Evolutionary conservation across 2,329 filamentous ascomycete species (phyloP), one percentile per base, ranked within the genome.

Genomic region (Blastomyces gilchristii): DNA sequence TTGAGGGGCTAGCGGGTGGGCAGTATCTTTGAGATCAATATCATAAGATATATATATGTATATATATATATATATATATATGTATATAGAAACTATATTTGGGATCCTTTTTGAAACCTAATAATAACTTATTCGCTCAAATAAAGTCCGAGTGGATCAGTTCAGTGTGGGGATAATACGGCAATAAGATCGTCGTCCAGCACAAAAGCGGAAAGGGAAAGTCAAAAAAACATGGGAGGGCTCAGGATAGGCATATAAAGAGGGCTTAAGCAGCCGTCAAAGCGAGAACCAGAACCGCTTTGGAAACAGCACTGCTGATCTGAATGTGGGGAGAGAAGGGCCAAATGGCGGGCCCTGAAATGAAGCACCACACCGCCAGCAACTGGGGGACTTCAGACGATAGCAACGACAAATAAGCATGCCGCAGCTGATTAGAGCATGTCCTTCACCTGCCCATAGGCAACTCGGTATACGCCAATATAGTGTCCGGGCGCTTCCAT

Each of bases 401-500:
- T 25, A n/a, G 54, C 12, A n/a, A 34, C 16, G 37, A 34, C 54
- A 57, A 57, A 57, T n/a, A 34, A 37, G 52, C 52, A 54, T 54
- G 52, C 28, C 52, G 52, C 31, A 54, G 52, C 52, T 34, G 52
- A 54, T 54, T 28, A 50, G 22, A 54, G 52, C 18, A n/a, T 18
- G 7, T 11, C 52, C 16, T 54, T 54, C 52, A 54, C 14, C 34
- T 37, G 52, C 28, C 34, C 52, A 37, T 28, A 54, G 28, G 3
- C 28, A 28, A 54, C 52, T 54, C 52, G 14, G 28, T 54, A 54
- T n/a, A 57, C 31, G 41, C 54, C 34, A 41, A 57, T 41, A 57
- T 39, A 62, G 22, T 37, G n/a, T 61, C 62, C 62, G 52, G 63
- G 62, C 53, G 49, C 52, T 58, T 65, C 63, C 68, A 65, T 70